phyloP scores from a whole-genome alignment of 2,329 filamentous ascomycete species.

The Tolypocladium amazonense region DNA sequence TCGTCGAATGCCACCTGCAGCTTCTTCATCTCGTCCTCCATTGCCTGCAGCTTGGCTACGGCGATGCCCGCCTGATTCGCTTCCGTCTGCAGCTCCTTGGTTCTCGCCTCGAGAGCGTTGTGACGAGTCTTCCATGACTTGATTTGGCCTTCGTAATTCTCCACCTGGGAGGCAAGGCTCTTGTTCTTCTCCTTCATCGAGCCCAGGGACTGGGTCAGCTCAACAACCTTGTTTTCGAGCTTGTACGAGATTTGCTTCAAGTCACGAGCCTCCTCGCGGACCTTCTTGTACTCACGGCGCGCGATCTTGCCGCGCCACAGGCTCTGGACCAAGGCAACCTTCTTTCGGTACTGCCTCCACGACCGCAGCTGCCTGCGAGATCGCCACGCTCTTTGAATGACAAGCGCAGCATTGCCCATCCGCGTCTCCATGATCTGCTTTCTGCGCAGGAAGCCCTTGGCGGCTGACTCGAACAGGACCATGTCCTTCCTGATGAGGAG shows the following conservation, averaged over 20 bases:
- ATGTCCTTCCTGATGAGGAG: conserved; percentile 70
- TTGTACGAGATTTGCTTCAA: conserved; percentile 99
- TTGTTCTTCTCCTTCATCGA: conserved; percentile 95
- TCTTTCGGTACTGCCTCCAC: conserved; percentile 84
- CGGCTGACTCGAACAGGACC: conserved; percentile 77
- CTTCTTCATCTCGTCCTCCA: conserved; percentile 94
- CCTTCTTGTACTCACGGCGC: conserved; percentile 74
- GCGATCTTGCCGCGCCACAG: conserved; percentile 82
- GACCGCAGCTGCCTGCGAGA: conserved; percentile 64
- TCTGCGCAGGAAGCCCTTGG: conserved; percentile 85
- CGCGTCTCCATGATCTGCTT: conserved; percentile 91
- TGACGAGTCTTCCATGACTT: conserved; percentile 92
- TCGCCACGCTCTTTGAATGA: conserved; percentile 87
- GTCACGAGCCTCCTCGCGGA: conserved; percentile 93
- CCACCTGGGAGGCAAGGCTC: conserved; percentile 72
- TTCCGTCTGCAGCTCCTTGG: conserved; percentile 90
- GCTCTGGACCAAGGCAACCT: conserved; percentile 82
- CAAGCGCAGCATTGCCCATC: conserved; percentile 78
- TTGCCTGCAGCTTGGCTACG: conserved; percentile 75
- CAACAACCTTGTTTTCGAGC: conserved; percentile 98
- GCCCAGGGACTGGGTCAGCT: conserved; percentile 87
- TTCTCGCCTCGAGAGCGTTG: conserved; percentile 77
- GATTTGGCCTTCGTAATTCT: conserved; percentile 92
- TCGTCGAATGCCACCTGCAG: conserved; percentile 84
- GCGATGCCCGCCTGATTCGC: conserved; percentile 97